Base-by-base conservation (phyloP, 805 yeast genomes). In the Wickerhamomyces hampshirensis region DNA sequence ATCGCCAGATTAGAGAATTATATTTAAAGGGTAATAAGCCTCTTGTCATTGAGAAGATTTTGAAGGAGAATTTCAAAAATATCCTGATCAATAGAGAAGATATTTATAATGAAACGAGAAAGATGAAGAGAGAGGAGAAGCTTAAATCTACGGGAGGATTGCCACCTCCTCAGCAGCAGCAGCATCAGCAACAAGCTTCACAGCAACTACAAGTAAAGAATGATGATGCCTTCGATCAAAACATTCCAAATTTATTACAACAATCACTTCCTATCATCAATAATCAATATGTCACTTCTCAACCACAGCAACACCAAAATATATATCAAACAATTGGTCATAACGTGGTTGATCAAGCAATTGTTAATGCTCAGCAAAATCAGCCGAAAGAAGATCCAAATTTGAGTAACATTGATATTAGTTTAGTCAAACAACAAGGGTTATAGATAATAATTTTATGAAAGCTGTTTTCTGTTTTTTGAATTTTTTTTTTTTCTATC, bases 71-170 rank as follows among this genome's bases (percentile, higher is more conserved):
- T 28, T 54, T 53, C 36, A 47, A 48, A 39, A 50, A 41, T 24
- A 54, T 54, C 15, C 24, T 50, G 30, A 54, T 54, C 43, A 54
- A 54, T 34, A 50, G 59, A 38, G 59, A 54, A 35, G 59, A 54
- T 24, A 54, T 54, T 28, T 54, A 54, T 34, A 54, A 54, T 37
- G 59, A 54, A 42, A 54, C 59, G 1, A 51, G 59, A 53, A 54
- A 54, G 46, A 54, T 54, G 59, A 54, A 54, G 31, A 46, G 59
- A 32, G 59, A 54, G 34, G 59, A 54, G 32, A 53, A 47, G 35
- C 28, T 39, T 23, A 54, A 47, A 26, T 21, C 7, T 19, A 14
- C 23, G 15, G 34, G 38, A 12, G 38, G 32, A 10, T 17, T 32
- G 13, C 21, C 43, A 14, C 12, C 42, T 15, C 33, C n/a, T 12